Conservation (phyloP, 1,284 basidiomycete species). For the Rhodotorula sp. region DNA sequence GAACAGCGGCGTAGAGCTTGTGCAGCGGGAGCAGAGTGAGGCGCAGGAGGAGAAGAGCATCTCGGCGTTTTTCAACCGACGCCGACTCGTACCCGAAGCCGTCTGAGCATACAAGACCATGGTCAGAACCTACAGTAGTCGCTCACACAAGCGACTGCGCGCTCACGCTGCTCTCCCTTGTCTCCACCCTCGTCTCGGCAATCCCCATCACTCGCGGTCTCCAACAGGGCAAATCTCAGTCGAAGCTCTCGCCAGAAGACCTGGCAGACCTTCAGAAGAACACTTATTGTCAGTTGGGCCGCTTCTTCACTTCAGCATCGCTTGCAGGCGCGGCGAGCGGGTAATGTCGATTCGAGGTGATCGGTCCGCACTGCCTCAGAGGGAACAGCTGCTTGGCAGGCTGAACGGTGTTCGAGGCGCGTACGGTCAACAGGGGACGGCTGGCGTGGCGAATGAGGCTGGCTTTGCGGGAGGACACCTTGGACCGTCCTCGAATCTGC, state of each 20-base stretch:
- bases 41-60: not conserved
- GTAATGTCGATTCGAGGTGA: not conserved
- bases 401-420: not conserved
- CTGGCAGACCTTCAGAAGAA: constrained; percentile 94
- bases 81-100: too few relatives aligned
- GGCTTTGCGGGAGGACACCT: too few relatives aligned
- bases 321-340: too few relatives aligned
- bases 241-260: constrained; percentile 92
- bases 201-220: not conserved
- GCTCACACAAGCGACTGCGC: too few relatives aligned
- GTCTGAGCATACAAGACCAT: too few relatives aligned
- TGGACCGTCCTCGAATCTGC: too few relatives aligned
- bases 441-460: too few relatives aligned
- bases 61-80: not conserved
- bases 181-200: not conserved
- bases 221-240: constrained; percentile 84
- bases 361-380: not conserved
- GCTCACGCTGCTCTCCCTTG: not conserved
- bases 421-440: too few relatives aligned
- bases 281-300: constrained; percentile 79
- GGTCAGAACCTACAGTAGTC: not conserved
- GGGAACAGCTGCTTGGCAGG: not conserved
- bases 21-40: not conserved
- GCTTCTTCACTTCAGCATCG: not conserved
- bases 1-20: not conserved